Evolutionary conservation across 441 rosid genomes (phyloP), one percentile per base, ranked within the genome.

Genomic region (Pelargonium myrrhifolium): DNA sequence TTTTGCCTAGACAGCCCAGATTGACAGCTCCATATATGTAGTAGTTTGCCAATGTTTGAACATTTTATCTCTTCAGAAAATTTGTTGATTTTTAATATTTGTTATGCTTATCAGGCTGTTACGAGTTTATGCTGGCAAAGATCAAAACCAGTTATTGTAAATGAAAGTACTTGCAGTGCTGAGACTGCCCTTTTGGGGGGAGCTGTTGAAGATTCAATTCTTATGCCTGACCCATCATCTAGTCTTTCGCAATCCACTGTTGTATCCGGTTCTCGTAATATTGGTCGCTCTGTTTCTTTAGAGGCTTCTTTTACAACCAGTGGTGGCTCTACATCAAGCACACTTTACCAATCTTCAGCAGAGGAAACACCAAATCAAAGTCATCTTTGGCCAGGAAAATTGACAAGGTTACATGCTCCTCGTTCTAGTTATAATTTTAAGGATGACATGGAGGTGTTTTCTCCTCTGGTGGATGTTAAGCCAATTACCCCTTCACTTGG

Each of bases 61-160:
- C 3, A 28, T 28, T 28, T 2, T 28, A 28, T 43, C 14, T 43
- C 14, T 43, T 43, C 18, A 6, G 14, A n/a, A 53, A 6, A 12
- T 53, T 3, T 62, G 5, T 11, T 24, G n/a, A 62, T 62, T 1
- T 62, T n/a, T 26, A 70, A 17, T 67, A 65, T 64, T 75, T 43
- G 67, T 66, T 31, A 53, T 75, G 60, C 75, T 76, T 22, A 66
- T 73, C 84, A 93, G 99, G 97, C 89, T 61, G 96, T 93, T 71
- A 81, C 96, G 61, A 89, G 97, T 81, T 86, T 93, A 72, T 87
- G 96, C 81, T 91, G 97, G 99, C 97, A 93, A 81, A 89, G 96
- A 83, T 88, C 91, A 70, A 91, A 88, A 84, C 90, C 97, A 70
- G 85, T 83, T 68, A 70, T 78, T 67, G 89, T 94, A 63, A 89